Evolutionary conservation across 495 filamentous ascomycete genomes (phyloP).

Genomic region (Aspergillus conjunctus): DNA sequence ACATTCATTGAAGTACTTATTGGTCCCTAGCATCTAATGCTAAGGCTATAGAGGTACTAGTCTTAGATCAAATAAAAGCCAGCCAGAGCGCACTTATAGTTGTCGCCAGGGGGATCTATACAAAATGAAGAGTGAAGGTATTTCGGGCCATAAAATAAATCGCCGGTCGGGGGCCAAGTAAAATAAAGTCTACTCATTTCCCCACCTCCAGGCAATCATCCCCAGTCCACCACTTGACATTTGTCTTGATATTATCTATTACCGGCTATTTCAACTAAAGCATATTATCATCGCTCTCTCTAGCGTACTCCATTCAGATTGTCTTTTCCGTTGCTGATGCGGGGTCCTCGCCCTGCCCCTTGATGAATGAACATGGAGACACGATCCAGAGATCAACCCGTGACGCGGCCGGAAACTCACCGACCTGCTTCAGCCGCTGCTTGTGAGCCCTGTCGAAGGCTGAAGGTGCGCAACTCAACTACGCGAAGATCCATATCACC

Average conservation of each 20-base stretch:
- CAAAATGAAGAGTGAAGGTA: neutral
- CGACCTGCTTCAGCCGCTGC: conserved; percentile 1
- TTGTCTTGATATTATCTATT: neutral
- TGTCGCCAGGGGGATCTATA: neutral
- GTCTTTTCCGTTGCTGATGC: neutral
- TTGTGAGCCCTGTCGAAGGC: conserved; percentile 16
- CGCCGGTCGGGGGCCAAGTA: neutral
- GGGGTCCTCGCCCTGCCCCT: neutral
- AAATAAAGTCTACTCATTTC: neutral
- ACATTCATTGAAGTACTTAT: too few relatives aligned
- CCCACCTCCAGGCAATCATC: neutral
- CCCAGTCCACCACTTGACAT: neutral
- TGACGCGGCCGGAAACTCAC: neutral
- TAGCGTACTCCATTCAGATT: neutral
- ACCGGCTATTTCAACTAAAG: neutral
- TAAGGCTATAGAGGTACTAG: too few relatives aligned
- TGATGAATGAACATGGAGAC: conserved; percentile 5
- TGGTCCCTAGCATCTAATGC: too few relatives aligned
- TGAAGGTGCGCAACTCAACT: conserved; percentile 10
- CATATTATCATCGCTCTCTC: neutral
- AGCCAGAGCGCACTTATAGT: neutral
- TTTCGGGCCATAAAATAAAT: neutral
- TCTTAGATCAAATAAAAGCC: too few relatives aligned
- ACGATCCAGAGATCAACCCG: neutral
- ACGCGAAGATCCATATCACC: neutral